Conservation (phyloP, 2,329 filamentous ascomycete species). For the Chaetomium sp. region DNA sequence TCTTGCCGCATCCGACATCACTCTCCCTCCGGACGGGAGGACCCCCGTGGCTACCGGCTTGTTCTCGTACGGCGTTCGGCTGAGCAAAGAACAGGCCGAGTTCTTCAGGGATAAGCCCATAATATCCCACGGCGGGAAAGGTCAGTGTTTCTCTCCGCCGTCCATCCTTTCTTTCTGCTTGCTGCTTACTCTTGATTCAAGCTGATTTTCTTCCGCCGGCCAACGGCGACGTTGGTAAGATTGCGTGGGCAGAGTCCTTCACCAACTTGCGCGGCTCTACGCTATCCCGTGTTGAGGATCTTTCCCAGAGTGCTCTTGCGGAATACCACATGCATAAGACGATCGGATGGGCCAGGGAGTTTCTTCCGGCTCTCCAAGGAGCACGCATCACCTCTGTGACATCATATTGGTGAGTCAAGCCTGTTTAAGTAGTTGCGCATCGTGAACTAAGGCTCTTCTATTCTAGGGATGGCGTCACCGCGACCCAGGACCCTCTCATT, state of each 20-base stretch:
- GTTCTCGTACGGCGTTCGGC: neutral
- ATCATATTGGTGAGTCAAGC: slow-evolving; percentile 6
- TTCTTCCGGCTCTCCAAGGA: slow-evolving; percentile 1
- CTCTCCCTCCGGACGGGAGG: neutral
- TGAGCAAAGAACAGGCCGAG: slow-evolving; percentile 7
- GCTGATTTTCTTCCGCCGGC: slow-evolving; percentile 4
- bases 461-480: slow-evolving; percentile 12
- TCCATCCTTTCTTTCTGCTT: neutral
- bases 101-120: slow-evolving; percentile 5
- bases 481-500: slow-evolving; percentile 8
- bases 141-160: neutral
- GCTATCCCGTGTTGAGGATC: neutral
- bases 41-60: slow-evolving; percentile 10
- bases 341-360: neutral
- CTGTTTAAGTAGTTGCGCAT: neutral
- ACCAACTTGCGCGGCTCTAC: neutral
- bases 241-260: slow-evolving; percentile 1
- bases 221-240: neutral
- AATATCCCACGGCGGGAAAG: slow-evolving; percentile 2
- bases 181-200: neutral
- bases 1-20: neutral
- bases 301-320: slow-evolving; percentile 9
- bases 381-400: neutral
- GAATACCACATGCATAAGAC: neutral
- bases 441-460: neutral